phyloP scores from a whole-genome alignment of 1,139 yeast species.

The Suhomyces maxii region DNA sequence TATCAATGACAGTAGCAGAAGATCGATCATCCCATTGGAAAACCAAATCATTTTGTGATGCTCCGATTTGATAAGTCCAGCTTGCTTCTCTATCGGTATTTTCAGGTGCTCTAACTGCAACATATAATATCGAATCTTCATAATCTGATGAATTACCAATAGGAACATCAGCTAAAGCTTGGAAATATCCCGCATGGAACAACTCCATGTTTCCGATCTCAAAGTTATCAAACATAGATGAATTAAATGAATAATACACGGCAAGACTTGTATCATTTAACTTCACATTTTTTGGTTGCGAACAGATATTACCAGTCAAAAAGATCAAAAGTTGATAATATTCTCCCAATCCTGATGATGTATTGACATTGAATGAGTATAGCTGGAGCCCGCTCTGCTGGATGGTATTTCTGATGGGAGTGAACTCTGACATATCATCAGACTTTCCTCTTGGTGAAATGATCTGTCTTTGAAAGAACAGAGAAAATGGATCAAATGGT shows the following conservation, averaged over 20 bases:
- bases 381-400: constrained; percentile 40
- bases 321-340: constrained; percentile 56
- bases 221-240: constrained; percentile 35
- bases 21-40: constrained; percentile 69
- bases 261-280: constrained; percentile 40
- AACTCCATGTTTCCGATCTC: constrained; percentile 32
- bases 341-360: constrained; percentile 47
- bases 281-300: constrained; percentile 39
- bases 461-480: neutral
- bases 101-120: constrained; percentile 50
- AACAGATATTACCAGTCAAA: constrained; percentile 60
- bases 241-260: constrained; percentile 52
- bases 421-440: constrained; percentile 43
- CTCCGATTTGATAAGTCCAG: constrained; percentile 69
- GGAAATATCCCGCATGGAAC: constrained; percentile 52
- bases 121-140: constrained; percentile 35
- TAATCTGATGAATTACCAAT: constrained; percentile 16
- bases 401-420: constrained; percentile 43
- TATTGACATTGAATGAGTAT: constrained; percentile 48
- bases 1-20: constrained; percentile 64
- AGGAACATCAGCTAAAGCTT: constrained; percentile 51
- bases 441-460: constrained; percentile 9
- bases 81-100: constrained; percentile 35
- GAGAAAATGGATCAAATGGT: neutral
- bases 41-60: constrained; percentile 63